Evolutionary conservation across 805 yeast species (phyloP), one percentile per base, ranked within the genome.

Genomic region (Metschnikowia borealis): DNA sequence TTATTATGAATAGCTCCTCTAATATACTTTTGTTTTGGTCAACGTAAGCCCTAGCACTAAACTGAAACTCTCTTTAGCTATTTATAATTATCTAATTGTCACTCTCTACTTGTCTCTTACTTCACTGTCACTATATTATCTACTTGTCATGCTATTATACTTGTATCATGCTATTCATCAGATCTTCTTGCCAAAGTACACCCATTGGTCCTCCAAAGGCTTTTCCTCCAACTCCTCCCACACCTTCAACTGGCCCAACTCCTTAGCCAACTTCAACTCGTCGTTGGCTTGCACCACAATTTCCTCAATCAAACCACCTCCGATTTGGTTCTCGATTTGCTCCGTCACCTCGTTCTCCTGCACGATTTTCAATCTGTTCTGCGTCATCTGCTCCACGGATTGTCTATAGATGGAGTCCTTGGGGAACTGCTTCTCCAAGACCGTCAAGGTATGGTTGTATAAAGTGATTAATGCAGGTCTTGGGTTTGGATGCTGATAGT

Each of bases 301-400:
- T 73, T 89, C 96, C 70, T 89, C 96, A 55, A 88, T 83, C 61
- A 89, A 78, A 1, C 96, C 96, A 54, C 85, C 82, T 17, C 95
- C 95, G 55, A 89, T 84, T 65, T 81, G 70, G 55, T 74, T 70
- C 71, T 89, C 96, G 58, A 89, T 86, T 54, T 75, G 79, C 60
- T 79, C 85, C 38, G 77, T 69, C 48, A 82, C 79, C 56, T 83
- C 88, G 53, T 79, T 78, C 41, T 68, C 62, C 63, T 86, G 82
- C 18, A 87, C 95, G 46, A 86, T 73, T 40, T 74, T 71, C 64
- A 85, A 75, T 64, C 96, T 81, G 63, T 85, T 76, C 58, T 77
- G 78, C 46, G 94, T 87, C 66, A 89, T 70, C 50, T 81, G 79
- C 67, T 84, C 87, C 5, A 84, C 85, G 1, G 94, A 79, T 62